Conservation (phyloP, 371 early-diverging fungal genomes). For the Mucor racemosus region DNA sequence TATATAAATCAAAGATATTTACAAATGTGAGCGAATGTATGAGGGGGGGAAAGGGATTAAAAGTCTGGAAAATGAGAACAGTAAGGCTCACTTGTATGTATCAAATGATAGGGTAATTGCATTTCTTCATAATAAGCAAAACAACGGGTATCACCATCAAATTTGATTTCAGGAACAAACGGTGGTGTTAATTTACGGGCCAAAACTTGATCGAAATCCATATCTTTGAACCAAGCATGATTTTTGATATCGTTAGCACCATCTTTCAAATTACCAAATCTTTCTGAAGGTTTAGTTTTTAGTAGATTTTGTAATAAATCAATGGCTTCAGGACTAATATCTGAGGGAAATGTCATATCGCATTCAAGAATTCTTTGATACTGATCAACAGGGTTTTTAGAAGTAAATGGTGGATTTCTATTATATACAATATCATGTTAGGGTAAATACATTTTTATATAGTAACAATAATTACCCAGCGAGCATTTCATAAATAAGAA, state of each 20-base stretch:
- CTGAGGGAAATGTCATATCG: conserved; percentile 75
- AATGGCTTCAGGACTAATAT: conserved; percentile 82
- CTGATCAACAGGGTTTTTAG: conserved; percentile 88
- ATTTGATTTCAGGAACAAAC: conserved; percentile 56
- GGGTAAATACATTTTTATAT: not conserved
- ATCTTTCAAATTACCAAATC: conserved; percentile 75
- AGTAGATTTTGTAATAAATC: conserved; percentile 86
- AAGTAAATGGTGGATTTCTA: conserved; percentile 83
- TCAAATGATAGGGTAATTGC: conserved; percentile 55
- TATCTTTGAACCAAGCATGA: conserved; percentile 75
- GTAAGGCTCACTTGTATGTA: conserved; percentile 28
- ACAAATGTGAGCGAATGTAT: not conserved
- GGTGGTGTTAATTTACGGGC: conserved; percentile 67
- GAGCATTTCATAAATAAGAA: conserved; percentile 92
- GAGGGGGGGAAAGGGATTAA: conserved; percentile 3
- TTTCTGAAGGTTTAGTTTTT: conserved; percentile 81
- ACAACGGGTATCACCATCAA: conserved; percentile 78
- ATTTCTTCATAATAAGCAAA: conserved; percentile 92
- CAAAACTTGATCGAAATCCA: conserved; percentile 67
- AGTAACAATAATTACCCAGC: conserved; percentile 59
- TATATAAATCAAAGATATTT: not conserved
- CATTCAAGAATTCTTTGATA: conserved; percentile 92
- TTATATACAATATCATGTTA: conserved; percentile 10
- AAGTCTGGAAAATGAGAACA: conserved; percentile 40
- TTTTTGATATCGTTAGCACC: conserved; percentile 68